These are phyloP conservation scores for Phytophthora citricola DNA, from an alignment of 352 stramenopile genomes.

Conservation along the genomic window DNA sequence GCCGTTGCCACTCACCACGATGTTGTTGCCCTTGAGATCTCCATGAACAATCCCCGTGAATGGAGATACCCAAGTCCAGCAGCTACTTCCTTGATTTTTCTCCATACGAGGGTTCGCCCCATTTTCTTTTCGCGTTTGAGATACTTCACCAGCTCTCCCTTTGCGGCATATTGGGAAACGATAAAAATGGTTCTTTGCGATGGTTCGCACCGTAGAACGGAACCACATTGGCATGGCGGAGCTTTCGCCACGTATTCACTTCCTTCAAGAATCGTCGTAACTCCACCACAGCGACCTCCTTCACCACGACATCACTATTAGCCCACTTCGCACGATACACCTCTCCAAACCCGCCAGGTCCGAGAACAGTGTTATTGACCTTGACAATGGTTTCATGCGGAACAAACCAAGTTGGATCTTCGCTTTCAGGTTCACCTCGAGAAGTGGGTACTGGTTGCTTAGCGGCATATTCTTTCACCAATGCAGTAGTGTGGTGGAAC, in stretches of 20 bases:
- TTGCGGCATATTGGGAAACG: constrained; percentile 20
- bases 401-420: constrained; percentile 18
- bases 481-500: too few relatives aligned
- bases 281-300: constrained; percentile 17
- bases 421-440: neutral
- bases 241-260: constrained; percentile 20
- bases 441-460: constrained; percentile 9
- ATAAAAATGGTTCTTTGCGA: constrained; percentile 28
- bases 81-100: constrained; percentile 21
- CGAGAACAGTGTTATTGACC: neutral
- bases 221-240: constrained; percentile 25
- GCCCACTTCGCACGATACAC: constrained; percentile 26
- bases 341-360: constrained; percentile 5
- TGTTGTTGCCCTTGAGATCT: constrained; percentile 24
- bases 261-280: constrained; percentile 17
- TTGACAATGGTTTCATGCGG: constrained; percentile 2
- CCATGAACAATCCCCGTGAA: constrained; percentile 33
- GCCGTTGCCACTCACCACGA: constrained; percentile 36
- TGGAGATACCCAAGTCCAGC: constrained; percentile 29
- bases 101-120: constrained; percentile 6
- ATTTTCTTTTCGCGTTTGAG: constrained; percentile 12
- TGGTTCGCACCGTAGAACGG: constrained; percentile 29
- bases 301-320: constrained; percentile 17
- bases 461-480: too few relatives aligned
- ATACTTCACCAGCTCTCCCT: constrained; percentile 22